phyloP scores from a whole-genome alignment of 2,329 filamentous ascomycete genomes.

The Cercospora sp. region DNA sequence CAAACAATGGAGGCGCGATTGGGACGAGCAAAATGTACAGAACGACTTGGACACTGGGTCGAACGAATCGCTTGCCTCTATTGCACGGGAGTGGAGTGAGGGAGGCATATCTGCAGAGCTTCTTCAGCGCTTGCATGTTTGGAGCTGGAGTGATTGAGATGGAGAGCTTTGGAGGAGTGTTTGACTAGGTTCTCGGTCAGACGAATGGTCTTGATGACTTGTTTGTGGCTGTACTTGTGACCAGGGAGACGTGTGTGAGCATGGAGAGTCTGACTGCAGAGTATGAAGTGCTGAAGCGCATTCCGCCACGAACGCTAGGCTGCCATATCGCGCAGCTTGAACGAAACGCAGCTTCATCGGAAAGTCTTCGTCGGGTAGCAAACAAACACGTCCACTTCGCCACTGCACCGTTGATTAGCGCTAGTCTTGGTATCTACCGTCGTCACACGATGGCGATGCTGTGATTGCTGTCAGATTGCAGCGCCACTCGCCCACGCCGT shows the following conservation, averaged over 20 bases:
- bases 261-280: neutral
- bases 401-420: neutral
- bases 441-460: neutral
- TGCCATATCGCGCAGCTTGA: neutral
- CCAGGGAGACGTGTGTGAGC: neutral
- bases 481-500: neutral
- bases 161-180: slow-evolving; percentile 1
- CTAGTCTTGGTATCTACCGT: neutral
- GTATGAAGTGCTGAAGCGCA: neutral
- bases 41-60: slow-evolving; percentile 12
- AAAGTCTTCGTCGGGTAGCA: neutral
- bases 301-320: neutral
- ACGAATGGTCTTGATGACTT: neutral
- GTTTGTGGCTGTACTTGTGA: neutral
- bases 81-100: slow-evolving; percentile 7
- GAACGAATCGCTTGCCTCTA: slow-evolving; percentile 1
- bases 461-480: neutral
- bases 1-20: neutral
- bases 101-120: neutral
- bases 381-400: neutral
- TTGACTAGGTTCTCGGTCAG: neutral
- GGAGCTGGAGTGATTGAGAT: slow-evolving; percentile 13
- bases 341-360: neutral
- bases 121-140: slow-evolving; percentile 11
- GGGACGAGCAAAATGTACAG: neutral